Evolutionary conservation across 2,329 filamentous ascomycete genomes (phyloP).

Genomic region (Paracoccidioides brasiliensis): DNA sequence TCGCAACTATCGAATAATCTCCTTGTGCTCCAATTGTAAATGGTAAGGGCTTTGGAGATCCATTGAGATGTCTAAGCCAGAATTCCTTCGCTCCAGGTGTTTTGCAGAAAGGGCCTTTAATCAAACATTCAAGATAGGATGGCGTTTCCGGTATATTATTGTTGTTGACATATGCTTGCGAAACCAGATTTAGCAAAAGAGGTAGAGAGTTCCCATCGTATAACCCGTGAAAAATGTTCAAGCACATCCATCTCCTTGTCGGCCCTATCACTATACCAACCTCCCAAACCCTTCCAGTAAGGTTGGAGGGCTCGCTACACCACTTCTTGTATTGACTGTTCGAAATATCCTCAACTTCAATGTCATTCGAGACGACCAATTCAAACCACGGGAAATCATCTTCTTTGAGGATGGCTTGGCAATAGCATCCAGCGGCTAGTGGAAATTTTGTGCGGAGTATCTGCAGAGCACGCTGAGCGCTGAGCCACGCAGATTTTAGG

Average conservation of each 20-base stretch:
- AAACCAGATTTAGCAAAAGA: slow-evolving; percentile 50
- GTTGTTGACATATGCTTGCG: slow-evolving; percentile 36
- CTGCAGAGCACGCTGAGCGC: slow-evolving; percentile 40
- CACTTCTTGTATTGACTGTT: slow-evolving; percentile 35
- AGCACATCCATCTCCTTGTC: slow-evolving; percentile 32
- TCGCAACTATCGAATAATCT: slow-evolving; percentile 11
- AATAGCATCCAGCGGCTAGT: slow-evolving; percentile 58
- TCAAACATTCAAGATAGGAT: slow-evolving; percentile 53
- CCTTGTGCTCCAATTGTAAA: slow-evolving; percentile 12
- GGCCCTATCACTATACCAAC: slow-evolving; percentile 19
- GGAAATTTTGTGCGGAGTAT: slow-evolving; percentile 64
- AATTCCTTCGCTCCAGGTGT: slow-evolving; percentile 44
- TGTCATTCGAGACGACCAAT: slow-evolving; percentile 15
- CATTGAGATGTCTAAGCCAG: slow-evolving; percentile 49
- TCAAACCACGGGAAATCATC: slow-evolving; percentile 35
- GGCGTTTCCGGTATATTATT: slow-evolving; percentile 28
- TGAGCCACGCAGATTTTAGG: slow-evolving; percentile 47
- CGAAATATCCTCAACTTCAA: slow-evolving; percentile 24
- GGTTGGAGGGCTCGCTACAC: slow-evolving; percentile 39
- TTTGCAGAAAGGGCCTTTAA: slow-evolving; percentile 52
- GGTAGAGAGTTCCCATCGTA: slow-evolving; percentile 75
- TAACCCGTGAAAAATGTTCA: slow-evolving; percentile 72
- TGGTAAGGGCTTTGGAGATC: slow-evolving; percentile 20
- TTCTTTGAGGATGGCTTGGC: slow-evolving; percentile 53
- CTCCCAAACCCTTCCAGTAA: slow-evolving; percentile 24